Evolutionary conservation across 2,329 filamentous ascomycete genomes (phyloP).

Genomic region (Lanzia echinophila): DNA sequence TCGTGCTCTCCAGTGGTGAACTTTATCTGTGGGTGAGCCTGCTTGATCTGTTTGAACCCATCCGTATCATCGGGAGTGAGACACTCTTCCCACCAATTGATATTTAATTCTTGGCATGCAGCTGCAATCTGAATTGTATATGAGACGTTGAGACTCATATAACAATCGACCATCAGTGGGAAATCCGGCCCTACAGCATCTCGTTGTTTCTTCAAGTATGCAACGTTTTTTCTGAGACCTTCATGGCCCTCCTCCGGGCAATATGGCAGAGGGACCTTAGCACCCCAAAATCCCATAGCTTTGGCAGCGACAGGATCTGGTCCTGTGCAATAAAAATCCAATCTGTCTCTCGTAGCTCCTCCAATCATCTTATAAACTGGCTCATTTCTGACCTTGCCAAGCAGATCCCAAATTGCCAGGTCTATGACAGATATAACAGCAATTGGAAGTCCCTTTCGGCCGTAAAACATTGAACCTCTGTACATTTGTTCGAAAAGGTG

Average conservation of each 20-base stretch:
- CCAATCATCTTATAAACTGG: conserved; percentile 94
- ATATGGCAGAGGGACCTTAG: conserved; percentile 84
- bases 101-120: conserved; percentile 73
- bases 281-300: conserved; percentile 82
- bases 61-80: conserved; percentile 87
- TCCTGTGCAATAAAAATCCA: conserved; percentile 93
- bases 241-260: conserved; percentile 80
- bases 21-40: conserved; percentile 80
- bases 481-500: conserved; percentile 96
- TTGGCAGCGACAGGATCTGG: conserved; percentile 76
- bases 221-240: conserved; percentile 82
- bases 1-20: conserved; percentile 97
- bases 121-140: conserved; percentile 91
- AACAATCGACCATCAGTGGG: conserved; percentile 92
- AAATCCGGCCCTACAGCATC: conserved; percentile 83
- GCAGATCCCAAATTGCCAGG: conserved; percentile 83
- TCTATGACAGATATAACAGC: conserved; percentile 94
- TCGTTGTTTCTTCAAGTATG: conserved; percentile 78
- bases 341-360: conserved; percentile 73
- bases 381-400: conserved; percentile 86
- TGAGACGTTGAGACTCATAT: conserved; percentile 88
- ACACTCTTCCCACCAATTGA: conserved; percentile 98
- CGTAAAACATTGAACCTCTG: conserved; percentile 92
- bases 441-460: conserved; percentile 81
- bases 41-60: conserved; percentile 83